Evolutionary conservation across 2,329 filamentous ascomycete genomes (phyloP).

Genomic region (Leptographium procerum): DNA sequence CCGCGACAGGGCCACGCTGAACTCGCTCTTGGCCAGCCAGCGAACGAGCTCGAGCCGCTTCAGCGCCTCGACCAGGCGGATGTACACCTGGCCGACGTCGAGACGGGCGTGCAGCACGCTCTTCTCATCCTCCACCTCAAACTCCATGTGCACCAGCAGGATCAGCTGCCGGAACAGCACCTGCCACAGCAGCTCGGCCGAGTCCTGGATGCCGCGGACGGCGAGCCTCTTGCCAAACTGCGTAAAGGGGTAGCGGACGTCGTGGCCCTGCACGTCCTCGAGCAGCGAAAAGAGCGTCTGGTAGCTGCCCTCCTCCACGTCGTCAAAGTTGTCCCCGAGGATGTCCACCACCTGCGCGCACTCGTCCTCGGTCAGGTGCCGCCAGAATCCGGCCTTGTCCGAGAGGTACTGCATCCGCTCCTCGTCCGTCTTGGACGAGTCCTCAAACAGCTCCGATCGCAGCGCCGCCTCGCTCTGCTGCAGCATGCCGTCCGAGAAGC

Average conservation of each 20-base stretch:
- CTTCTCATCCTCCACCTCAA: constrained; percentile 64
- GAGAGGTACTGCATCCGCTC: constrained; percentile 71
- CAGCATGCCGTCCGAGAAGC: constrained; percentile 57
- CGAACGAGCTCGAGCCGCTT: constrained; percentile 61
- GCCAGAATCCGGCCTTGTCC: constrained; percentile 65
- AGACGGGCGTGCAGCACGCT: constrained; percentile 49
- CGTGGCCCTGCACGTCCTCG: constrained; percentile 29
- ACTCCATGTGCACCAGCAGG: constrained; percentile 76
- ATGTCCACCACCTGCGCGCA: constrained; percentile 57
- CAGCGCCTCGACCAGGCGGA: constrained; percentile 58
- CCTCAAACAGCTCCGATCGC: constrained; percentile 62
- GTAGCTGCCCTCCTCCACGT: constrained; percentile 45
- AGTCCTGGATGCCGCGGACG: constrained; percentile 69
- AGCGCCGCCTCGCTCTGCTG: constrained; percentile 58
- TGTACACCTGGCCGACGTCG: constrained; percentile 59
- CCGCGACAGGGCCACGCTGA: constrained; percentile 32
- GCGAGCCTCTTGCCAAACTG: constrained; percentile 66
- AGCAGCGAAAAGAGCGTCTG: constrained; percentile 38
- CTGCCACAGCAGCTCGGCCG: constrained; percentile 58
- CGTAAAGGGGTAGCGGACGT: constrained; percentile 46
- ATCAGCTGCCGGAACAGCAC: constrained; percentile 74
- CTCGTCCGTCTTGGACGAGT: constrained; percentile 55
- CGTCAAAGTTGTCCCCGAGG: constrained; percentile 54
- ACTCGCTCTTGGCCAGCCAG: constrained; percentile 53
- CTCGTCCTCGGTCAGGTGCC: constrained; percentile 73